Evolutionary conservation across 1,284 basidiomycete genomes (phyloP), one percentile per base, ranked within the genome.

Genomic region (Pterula multifida): DNA sequence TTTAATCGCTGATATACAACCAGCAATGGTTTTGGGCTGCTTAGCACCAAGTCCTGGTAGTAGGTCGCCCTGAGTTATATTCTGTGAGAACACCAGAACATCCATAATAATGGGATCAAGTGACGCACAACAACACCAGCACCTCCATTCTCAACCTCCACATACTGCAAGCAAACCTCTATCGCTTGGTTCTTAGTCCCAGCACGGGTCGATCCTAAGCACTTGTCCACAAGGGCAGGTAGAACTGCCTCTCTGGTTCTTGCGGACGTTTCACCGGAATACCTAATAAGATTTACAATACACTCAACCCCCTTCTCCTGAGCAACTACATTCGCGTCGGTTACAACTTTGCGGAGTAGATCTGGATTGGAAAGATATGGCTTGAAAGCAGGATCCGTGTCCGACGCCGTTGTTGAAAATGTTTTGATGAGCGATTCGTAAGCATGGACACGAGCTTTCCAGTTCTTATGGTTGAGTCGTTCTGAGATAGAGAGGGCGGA

Each of bases 301-400:
- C 90, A 86, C 66, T 96, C 87, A 19, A 96, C 76, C 28, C 89
- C 96, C 64, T 96, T 97, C 72, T 98, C 96, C 67, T 99, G 96
- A 11, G 96, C 94, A 26, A 98, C 95, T 12, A 89, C 96, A 66
- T 98, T 98, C 1, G 91, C 73, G 62, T 99, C 96, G 2, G 81
- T 81, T 35, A 73, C 87, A 63, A 94, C 90, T 68, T 85, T 93
- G 73, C 87, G 90, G 56, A 96, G 78, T 36, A 82, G 66, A 63
- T 89, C 87, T 6, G 79, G 68, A 56, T 85, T 83, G 65, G 76
- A 80, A 57, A 88, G 65, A 66, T 90, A 98, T 22, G 90, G 89
- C 59, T 81, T 82, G 73, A 99, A 98, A 46, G 89, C 87, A 48
- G 93, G 90, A 73, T 98, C 95, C 55, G 81, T 79, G 63, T 98